Evolutionary conservation across 805 yeast genomes (phyloP), one percentile per base, ranked within the genome.

Genomic region (Yarrowia divulgata): DNA sequence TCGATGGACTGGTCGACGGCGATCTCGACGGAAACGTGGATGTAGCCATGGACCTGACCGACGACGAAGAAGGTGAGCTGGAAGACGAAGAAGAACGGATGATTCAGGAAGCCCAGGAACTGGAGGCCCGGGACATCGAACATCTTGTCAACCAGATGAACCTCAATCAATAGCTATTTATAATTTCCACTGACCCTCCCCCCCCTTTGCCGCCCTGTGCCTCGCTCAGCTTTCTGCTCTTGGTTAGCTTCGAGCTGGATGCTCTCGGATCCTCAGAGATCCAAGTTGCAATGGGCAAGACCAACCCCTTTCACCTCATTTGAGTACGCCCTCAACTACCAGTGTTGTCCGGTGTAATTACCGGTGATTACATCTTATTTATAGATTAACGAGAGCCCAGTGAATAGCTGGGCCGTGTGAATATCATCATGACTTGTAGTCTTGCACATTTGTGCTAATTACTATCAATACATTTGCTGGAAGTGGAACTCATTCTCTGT

Each of bases 301-400:
- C 16, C 45, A 37, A 63, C 32, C 57, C 42, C 49, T 57, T 60
- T 63, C 57, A 63, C 68, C 68, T 63, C 52, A 43, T 63, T 63
- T 63, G 68, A 63, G 68, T 63, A 63, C 68, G 68, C 68, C 57
- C 48, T 48, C 68, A 63, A 48, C 68, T 63, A 48, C 35, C 48
- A 49, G 68, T 63, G 66, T 60, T 60, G 66, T 43, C 50, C 50
- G 66, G 66, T 60, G 66, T 60, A 60, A 60, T 60, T 60, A 60
- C 66, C 66, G 66, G 66, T 60, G 66, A 60, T 60, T 43, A 60
- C 66, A 60, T 60, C 18, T 34, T 42, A 57, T 54, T 54, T 54
- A 54, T 54, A 54, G n/a, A 48, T 45, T 50, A 50, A 50, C 55
- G 40, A 50, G 1, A 10, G 14, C 40, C 16, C 43, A 16, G 18